Evolutionary conservation across 129 eudicot species (phyloP).

Genomic region (Flaveria robusta): DNA sequence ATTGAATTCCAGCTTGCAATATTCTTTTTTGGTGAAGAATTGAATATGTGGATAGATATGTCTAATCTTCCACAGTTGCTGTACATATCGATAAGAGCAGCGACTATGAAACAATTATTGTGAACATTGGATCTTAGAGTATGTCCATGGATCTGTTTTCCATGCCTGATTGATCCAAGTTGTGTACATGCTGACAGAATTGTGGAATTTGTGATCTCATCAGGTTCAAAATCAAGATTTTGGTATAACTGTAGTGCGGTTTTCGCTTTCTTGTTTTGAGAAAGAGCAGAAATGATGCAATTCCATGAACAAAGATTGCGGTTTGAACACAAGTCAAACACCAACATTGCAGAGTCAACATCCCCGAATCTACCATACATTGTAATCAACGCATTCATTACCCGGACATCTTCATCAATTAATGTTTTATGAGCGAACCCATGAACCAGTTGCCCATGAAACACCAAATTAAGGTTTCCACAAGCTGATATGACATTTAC

Average conservation of each 20-base stretch:
- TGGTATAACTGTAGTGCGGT: conserved; percentile 51
- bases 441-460: conserved; percentile 49
- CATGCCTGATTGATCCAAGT: conserved; percentile 51
- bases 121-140: conserved; percentile 40
- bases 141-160: conserved; percentile 65
- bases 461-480: conserved; percentile 50
- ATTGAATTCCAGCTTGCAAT: conserved; percentile 65
- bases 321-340: conserved; percentile 40
- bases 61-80: conserved; percentile 71
- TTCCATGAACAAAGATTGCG: conserved; percentile 75
- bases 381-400: conserved; percentile 56
- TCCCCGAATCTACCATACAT: conserved; percentile 67
- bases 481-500: conserved; percentile 56
- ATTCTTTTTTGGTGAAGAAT: conserved; percentile 34
- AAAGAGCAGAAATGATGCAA: conserved; percentile 56
- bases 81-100: conserved; percentile 67
- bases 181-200: conserved; percentile 61
- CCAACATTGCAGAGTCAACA: conserved; percentile 42
- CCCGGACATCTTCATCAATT: conserved; percentile 41
- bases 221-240: conserved; percentile 57
- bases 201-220: conserved; percentile 58
- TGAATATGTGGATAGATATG: conserved; percentile 39
- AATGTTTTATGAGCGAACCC: conserved; percentile 55
- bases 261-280: conserved; percentile 57
- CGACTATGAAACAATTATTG: conserved; percentile 44